Conservation (phyloP, 2,329 filamentous ascomycete genomes). For the Fusarium scirpi region DNA sequence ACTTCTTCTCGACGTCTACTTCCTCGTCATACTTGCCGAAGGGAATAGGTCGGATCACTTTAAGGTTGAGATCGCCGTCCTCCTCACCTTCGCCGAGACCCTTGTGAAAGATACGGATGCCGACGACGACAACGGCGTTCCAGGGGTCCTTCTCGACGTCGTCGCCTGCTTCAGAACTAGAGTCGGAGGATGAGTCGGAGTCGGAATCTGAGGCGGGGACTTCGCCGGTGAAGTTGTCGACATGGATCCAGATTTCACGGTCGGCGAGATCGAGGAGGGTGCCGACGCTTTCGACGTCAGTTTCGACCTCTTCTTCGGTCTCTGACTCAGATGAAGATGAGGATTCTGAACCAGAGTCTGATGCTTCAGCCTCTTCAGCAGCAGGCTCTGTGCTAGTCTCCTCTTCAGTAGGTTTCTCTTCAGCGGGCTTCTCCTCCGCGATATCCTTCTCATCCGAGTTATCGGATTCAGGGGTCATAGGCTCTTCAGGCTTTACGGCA, state of each 20-base stretch:
- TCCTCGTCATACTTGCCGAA: conserved; percentile 46
- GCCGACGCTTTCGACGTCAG: conserved; percentile 49
- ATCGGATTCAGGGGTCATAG: conserved; percentile 38
- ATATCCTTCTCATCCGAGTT: conserved; percentile 9
- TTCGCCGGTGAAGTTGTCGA: conserved; percentile 37
- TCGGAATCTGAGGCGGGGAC: conserved; percentile 14
- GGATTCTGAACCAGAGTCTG: neutral
- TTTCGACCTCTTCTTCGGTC: conserved; percentile 20
- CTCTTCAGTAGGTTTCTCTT: neutral
- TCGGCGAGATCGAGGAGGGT: conserved; percentile 57
- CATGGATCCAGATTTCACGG: conserved; percentile 53
- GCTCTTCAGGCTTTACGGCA: conserved; percentile 22
- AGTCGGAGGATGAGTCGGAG: conserved; percentile 6
- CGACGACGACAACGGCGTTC: conserved; percentile 73
- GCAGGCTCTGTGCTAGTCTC: neutral
- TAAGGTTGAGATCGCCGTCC: conserved; percentile 54
- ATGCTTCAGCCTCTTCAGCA: neutral
- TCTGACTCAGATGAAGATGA: neutral
- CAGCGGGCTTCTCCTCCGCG: conserved; percentile 3
- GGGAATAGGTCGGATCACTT: conserved; percentile 55
- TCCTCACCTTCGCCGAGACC: conserved; percentile 49
- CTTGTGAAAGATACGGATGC: conserved; percentile 71
- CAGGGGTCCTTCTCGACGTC: conserved; percentile 69
- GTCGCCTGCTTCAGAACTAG: conserved; percentile 57
- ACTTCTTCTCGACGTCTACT: conserved; percentile 42